Evolutionary conservation across 1,139 yeast species (phyloP).

Genomic region (Suhomyces atakaporum): DNA sequence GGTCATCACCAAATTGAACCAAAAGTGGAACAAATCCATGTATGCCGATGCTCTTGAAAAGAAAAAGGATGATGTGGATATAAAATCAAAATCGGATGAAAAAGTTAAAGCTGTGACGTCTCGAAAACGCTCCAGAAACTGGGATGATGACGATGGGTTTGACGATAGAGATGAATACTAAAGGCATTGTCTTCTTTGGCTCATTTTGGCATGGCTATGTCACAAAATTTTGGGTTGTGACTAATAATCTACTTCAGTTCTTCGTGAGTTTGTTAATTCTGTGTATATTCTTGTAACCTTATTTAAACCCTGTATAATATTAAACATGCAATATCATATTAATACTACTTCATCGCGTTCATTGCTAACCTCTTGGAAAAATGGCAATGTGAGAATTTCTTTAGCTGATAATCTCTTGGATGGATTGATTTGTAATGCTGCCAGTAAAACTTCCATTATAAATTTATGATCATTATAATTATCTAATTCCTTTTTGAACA

Average conservation of each 20-base stretch:
- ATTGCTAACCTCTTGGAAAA: slow-evolving; percentile 45
- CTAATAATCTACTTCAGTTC: slow-evolving; percentile 7
- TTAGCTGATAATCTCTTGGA: slow-evolving; percentile 55
- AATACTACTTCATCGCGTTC: slow-evolving; percentile 43
- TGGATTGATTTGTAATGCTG: slow-evolving; percentile 60
- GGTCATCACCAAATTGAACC: slow-evolving; percentile 37
- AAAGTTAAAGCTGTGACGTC: slow-evolving; percentile 1
- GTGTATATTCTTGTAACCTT: slow-evolving; percentile 14
- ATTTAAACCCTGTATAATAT: slow-evolving; percentile 13
- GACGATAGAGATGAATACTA: slow-evolving; percentile 18
- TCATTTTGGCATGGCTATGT: no score
- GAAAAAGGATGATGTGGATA: neutral
- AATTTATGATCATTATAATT: slow-evolving; percentile 42
- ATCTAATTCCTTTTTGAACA: slow-evolving; percentile 23
- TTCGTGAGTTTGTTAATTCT: slow-evolving; percentile 5
- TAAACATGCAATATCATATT: slow-evolving; percentile 19
- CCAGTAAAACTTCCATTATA: slow-evolving; percentile 55
- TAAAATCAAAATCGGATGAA: slow-evolving; percentile 1
- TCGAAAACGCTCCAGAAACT: slow-evolving; percentile 24
- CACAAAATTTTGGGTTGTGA: no score
- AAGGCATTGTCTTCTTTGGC: neutral
- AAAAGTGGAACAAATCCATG: slow-evolving; percentile 38
- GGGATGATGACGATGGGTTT: slow-evolving; percentile 21
- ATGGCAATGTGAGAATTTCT: slow-evolving; percentile 56
- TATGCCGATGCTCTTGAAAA: slow-evolving; percentile 8